Evolutionary conservation across 2,329 filamentous ascomycete species (phyloP).

Genomic region (Alternaria ethzedia): DNA sequence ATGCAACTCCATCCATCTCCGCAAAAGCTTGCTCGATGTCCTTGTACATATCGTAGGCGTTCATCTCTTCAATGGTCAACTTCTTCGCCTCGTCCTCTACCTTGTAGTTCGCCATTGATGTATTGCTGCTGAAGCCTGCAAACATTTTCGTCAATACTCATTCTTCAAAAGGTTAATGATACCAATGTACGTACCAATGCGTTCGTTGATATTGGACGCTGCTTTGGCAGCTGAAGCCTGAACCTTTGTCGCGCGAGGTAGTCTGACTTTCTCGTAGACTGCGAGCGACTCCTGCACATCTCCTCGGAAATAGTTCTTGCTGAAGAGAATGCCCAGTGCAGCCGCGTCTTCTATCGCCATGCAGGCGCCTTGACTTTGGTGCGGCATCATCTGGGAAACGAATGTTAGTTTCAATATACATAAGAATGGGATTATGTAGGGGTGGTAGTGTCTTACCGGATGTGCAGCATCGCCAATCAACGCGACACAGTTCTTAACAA

Average conservation of each 20-base stretch:
- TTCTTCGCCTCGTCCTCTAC: conserved; percentile 67
- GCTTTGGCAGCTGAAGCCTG: conserved; percentile 48
- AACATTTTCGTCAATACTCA: not conserved
- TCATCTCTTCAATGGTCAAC: conserved; percentile 74
- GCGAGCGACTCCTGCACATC: conserved; percentile 41
- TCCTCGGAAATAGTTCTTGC: conserved; percentile 51
- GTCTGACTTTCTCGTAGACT: conserved; percentile 46
- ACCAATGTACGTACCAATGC: conserved; percentile 47
- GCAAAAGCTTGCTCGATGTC: conserved; percentile 23
- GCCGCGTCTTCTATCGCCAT: conserved; percentile 73
- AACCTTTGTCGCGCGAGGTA: conserved; percentile 48
- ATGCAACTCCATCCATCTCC: conserved; percentile 14
- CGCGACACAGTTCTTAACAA: conserved; percentile 59
- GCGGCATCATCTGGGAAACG: conserved; percentile 65
- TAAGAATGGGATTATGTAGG: not conserved
- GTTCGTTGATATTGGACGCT: conserved; percentile 49
- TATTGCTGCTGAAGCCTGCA: conserved; percentile 65
- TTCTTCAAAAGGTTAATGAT: not conserved
- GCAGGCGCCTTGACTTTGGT: conserved; percentile 72
- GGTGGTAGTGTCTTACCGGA: conserved; percentile 53
- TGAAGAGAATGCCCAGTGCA: conserved; percentile 67
- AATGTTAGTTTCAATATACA: not conserved
- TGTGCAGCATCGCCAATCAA: conserved; percentile 72
- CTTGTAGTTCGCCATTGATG: conserved; percentile 62
- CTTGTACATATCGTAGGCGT: conserved; percentile 45